Base-by-base conservation (phyloP, 176 grass and related monocot genomes). In the Bonia amplexicaulis region DNA sequence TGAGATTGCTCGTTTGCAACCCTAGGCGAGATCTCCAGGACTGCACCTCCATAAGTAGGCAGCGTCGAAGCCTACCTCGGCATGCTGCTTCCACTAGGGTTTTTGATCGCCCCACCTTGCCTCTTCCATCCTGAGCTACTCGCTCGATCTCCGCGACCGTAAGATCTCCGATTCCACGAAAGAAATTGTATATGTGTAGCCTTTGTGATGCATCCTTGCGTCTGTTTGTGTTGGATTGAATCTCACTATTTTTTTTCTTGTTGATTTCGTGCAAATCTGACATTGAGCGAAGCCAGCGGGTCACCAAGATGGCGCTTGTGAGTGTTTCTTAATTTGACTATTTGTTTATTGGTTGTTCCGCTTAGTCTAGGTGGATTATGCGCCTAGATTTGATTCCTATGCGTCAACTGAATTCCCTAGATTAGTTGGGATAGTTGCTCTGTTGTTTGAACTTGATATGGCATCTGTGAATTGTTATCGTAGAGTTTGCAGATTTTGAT, bases 271-370 rank as follows among this genome's bases (percentile, higher is more conserved):
- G 80, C 65, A 88, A 55, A 55, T 83, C 73, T 83, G 31, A 78
- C 65, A 46, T 84, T 44, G 31, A 20, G 55, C 44, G 42, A 17
- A 70, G 73, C 79, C 41, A 76, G 79, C 31, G 54, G 9, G 2
- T 26, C 6, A 3, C 29, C 76, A 62, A 85, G 59, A 89, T 89
- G 81, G 76, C 60, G 20, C 82, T 85, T 23, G 87, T 89, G 57
- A 80, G 82, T 89, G 25, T 22, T 66, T 20, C 19, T 37, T 59
- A 12, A 27, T 69, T 37, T 33, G 8, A 10, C 20, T 40, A 1
- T 41, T 74, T 19, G 31, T 29, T 16, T 31, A 4, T n/a, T 64
- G 6, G 66, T 2, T 8, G 6, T 12, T 40, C 8, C 4, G 16
- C 39, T 33, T 15, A 2, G 10, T 62, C 69, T 7, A 4, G 0